A percentile compares a stretch with the other conserved stretches of the same genome.
These are phyloP conservation scores for Tetracladium setigerum DNA, from an alignment of 495 filamentous ascomycete genomes.

Conservation along the genomic window DNA sequence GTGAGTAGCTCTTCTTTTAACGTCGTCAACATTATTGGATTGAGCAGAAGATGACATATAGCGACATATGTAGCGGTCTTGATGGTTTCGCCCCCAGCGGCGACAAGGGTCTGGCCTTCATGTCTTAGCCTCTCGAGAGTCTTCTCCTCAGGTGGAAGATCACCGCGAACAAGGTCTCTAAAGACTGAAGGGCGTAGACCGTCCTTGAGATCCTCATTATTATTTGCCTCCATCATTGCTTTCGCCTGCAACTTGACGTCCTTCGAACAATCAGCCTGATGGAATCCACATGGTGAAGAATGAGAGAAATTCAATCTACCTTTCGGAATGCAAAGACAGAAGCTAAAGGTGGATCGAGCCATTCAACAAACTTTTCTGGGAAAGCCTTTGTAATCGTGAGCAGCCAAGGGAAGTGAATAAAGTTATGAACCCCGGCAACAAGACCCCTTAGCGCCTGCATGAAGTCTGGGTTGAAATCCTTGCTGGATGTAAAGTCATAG, in stretches of 20 bases:
- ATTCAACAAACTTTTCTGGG: not conserved
- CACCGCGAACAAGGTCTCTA: conserved; percentile 4
- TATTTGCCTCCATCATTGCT: conserved; percentile 1
- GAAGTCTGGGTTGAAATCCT: not conserved
- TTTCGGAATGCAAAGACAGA: conserved; percentile 1
- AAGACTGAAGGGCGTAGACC: conserved; percentile 7
- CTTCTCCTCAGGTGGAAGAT: conserved; percentile 17
- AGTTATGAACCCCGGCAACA: not conserved
- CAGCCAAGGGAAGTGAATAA: conserved; percentile 1
- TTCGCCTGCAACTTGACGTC: no score
- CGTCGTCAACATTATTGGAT: conserved; percentile 17
- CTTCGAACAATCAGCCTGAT: no score
- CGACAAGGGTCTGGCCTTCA: conserved; percentile 25
- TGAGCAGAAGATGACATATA: conserved; percentile 26
- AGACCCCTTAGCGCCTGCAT: not conserved
- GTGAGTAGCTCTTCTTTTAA: conserved; percentile 24
- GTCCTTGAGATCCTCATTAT: conserved; percentile 2
- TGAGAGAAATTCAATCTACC: not conserved
- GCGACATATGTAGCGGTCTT: conserved; percentile 22
- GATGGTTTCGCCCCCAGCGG: conserved; percentile 23
- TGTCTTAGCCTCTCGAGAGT: conserved; percentile 21
- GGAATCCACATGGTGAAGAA: no score
- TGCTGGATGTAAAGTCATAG: not conserved
- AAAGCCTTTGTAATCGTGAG: not conserved
- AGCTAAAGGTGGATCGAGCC: not conserved